Evolutionary conservation across 2,329 filamentous ascomycete genomes (phyloP).

Genomic region (Pestalotiopsis sp.): DNA sequence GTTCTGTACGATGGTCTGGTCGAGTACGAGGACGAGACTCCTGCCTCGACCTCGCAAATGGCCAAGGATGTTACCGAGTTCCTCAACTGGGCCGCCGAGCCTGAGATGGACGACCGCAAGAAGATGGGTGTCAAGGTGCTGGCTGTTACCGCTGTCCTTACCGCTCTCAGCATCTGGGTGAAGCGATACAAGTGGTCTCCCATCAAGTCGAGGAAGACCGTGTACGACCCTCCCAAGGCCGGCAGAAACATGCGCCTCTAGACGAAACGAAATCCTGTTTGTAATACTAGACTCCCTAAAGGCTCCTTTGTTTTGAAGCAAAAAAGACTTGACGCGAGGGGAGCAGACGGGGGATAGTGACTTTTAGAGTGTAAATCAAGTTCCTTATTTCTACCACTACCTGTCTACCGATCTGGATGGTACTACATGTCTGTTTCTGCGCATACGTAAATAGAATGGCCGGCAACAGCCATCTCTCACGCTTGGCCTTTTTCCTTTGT

Average conservation of each 20-base stretch:
- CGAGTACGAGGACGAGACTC: slow-evolving; percentile 96
- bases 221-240: slow-evolving; percentile 75
- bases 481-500: background rate
- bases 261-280: slow-evolving; percentile 24
- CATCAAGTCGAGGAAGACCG: slow-evolving; percentile 92
- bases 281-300: slow-evolving; percentile 31
- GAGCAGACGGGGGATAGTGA: slow-evolving; percentile 31
- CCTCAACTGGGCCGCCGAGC: slow-evolving; percentile 98
- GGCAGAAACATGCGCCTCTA: slow-evolving; percentile 49
- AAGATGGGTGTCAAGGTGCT: slow-evolving; percentile 99
- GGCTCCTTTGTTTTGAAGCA: slow-evolving; percentile 31
- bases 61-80: slow-evolving; percentile 99
- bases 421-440: background rate
- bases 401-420: background rate
- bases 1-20: slow-evolving; percentile 97
- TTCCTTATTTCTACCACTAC: slow-evolving; percentile 24
- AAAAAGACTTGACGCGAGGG: slow-evolving; percentile 24
- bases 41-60: slow-evolving; percentile 96
- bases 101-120: slow-evolving; percentile 99
- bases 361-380: slow-evolving; percentile 42
- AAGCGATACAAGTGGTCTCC: slow-evolving; percentile 99
- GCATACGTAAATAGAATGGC: background rate
- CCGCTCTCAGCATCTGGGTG: slow-evolving; percentile 90
- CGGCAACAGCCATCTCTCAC: background rate
- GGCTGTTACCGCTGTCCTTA: slow-evolving; percentile 74